Conservation (phyloP, 371 early-diverging fungal species). For the Mucor circinelloides region DNA sequence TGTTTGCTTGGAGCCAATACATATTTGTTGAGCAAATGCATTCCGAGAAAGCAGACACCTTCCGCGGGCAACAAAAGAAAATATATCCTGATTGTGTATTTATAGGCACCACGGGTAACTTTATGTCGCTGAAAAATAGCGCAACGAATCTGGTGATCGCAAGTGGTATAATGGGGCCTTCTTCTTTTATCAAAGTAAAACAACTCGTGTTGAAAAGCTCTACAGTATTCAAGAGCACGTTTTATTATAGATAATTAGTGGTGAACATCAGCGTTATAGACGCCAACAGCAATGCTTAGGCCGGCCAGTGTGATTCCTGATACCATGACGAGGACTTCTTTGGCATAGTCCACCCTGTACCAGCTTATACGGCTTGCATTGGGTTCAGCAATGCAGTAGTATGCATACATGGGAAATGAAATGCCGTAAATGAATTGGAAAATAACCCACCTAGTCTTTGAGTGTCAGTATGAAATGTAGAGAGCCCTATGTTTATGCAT, state of each 20-base stretch:
- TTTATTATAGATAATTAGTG: background rate
- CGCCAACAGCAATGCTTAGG: constrained; percentile 13
- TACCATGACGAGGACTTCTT: constrained; percentile 16
- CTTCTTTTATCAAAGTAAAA: too few relatives aligned
- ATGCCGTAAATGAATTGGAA: constrained; percentile 34
- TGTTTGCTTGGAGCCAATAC: too few relatives aligned
- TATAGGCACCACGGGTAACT: too few relatives aligned
- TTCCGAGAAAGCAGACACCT: too few relatives aligned
- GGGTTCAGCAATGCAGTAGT: constrained; percentile 24
- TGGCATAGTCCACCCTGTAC: constrained; percentile 18
- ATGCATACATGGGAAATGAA: constrained; percentile 34
- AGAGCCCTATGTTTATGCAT: background rate
- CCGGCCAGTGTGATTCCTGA: constrained; percentile 9
- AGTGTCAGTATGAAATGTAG: background rate
- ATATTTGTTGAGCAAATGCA: too few relatives aligned
- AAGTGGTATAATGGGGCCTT: too few relatives aligned
- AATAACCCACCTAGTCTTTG: constrained; percentile 25
- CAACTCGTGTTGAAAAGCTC: too few relatives aligned
- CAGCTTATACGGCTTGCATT: constrained; percentile 22
- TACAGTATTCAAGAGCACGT: too few relatives aligned
- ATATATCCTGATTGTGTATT: too few relatives aligned
- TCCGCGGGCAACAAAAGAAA: too few relatives aligned
- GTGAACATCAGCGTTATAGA: constrained; percentile 12
- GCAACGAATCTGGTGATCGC: too few relatives aligned
- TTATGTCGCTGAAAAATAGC: too few relatives aligned